A percentile compares a stretch with the other conserved stretches of the same genome.
phyloP scores from a whole-genome alignment of 495 filamentous ascomycete genomes.

The Neurospora sp. region DNA sequence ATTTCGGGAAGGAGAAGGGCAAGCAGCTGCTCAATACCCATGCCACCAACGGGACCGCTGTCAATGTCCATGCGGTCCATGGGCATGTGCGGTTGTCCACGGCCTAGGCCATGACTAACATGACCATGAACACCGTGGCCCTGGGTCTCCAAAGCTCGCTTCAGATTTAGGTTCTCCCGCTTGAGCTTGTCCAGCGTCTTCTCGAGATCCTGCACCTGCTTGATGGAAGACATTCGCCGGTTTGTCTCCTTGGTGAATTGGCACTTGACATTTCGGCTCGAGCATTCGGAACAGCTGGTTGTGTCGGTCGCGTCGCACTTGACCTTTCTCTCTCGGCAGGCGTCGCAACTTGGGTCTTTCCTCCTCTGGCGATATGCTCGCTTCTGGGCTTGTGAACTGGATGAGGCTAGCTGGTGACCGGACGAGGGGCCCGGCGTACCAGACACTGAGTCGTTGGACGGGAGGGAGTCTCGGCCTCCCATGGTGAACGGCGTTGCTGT shows the following conservation, averaged over 20 bases:
- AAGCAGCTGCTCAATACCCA: slow-evolving; percentile 36
- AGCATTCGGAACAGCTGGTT: slow-evolving; percentile 90
- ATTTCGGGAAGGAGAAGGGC: slow-evolving; percentile 63
- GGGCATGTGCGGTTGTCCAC: slow-evolving; percentile 40
- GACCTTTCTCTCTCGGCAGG: slow-evolving; percentile 94
- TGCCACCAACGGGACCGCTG: slow-evolving; percentile 2
- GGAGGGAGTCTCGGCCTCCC: slow-evolving; percentile 40
- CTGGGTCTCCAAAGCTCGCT: neutral
- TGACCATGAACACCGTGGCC: neutral
- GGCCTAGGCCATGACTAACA: neutral
- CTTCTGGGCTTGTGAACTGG: slow-evolving; percentile 59
- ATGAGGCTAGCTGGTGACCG: slow-evolving; percentile 26
- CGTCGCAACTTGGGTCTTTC: slow-evolving; percentile 97
- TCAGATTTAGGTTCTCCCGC: slow-evolving; percentile 59
- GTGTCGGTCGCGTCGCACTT: slow-evolving; percentile 99
- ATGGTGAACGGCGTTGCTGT: slow-evolving; percentile 35
- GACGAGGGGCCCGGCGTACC: slow-evolving; percentile 42
- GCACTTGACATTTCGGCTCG: slow-evolving; percentile 87
- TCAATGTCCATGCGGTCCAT: slow-evolving; percentile 54
- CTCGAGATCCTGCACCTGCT: slow-evolving; percentile 96
- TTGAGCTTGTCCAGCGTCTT: slow-evolving; percentile 72
- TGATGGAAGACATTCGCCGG: slow-evolving; percentile 96
- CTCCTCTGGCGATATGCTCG: slow-evolving; percentile 87
- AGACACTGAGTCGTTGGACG: slow-evolving; percentile 40
- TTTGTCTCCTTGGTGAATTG: slow-evolving; percentile 99